These are phyloP conservation scores for Lentinula novae-zelandiae DNA, from an alignment of 1,284 basidiomycete genomes.

Conservation along the genomic window DNA sequence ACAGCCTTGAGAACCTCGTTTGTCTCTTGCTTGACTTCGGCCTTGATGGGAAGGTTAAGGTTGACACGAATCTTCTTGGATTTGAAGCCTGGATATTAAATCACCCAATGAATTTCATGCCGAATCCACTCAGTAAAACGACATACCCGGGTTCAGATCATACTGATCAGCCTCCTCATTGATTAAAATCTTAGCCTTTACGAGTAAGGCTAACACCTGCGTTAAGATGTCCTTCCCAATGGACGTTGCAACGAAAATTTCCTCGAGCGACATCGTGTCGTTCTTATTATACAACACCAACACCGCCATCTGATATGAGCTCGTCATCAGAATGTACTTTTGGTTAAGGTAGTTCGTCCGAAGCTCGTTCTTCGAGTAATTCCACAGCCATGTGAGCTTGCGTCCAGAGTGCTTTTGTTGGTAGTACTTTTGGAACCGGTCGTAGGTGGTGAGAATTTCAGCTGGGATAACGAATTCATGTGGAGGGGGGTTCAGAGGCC, in stretches of 20 bases:
- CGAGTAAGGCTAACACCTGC: conserved; percentile 79
- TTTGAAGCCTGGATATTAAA: conserved; percentile 73
- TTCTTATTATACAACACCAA: conserved; percentile 92
- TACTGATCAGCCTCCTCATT: conserved; percentile 86
- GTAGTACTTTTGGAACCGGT: conserved; percentile 93
- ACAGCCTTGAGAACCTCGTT: conserved; percentile 93
- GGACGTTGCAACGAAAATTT: conserved; percentile 80
- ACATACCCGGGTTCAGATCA: conserved; percentile 83
- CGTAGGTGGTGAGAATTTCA: conserved; percentile 85
- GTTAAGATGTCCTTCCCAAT: conserved; percentile 81
- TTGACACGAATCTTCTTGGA: conserved; percentile 97
- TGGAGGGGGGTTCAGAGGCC: conserved; percentile 84
- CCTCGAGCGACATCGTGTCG: conserved; percentile 80
- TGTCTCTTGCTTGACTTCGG: conserved; percentile 91
- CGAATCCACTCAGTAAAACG: no score
- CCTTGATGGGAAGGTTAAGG: conserved; percentile 91
- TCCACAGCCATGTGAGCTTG: conserved; percentile 98
- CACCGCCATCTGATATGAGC: conserved; percentile 94
- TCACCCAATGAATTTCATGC: neutral
- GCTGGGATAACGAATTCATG: conserved; percentile 89
- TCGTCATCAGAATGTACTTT: conserved; percentile 96
- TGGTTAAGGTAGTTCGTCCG: conserved; percentile 90
- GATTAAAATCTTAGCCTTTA: conserved; percentile 88
- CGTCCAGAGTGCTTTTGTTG: conserved; percentile 92
- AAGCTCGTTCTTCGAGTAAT: conserved; percentile 95